Evolutionary conservation across 192 early-diverging fungal genomes (phyloP), one percentile per base, ranked within the genome.

Genomic region (Phycomyces blakesleeanus): DNA sequence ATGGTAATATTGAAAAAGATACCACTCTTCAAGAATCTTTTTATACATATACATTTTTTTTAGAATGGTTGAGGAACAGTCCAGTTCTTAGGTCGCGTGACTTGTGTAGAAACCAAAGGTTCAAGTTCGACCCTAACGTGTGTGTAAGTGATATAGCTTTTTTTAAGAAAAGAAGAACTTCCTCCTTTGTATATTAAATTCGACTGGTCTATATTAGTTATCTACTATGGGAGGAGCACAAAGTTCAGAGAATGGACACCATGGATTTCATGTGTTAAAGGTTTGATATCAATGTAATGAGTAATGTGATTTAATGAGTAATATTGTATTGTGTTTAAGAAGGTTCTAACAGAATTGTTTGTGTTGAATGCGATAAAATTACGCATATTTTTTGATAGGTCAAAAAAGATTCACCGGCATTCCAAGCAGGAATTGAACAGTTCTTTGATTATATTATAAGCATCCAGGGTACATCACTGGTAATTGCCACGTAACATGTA

Each of bases 401-500:
- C 53, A 74, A 81, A 37, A 80, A 82, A 34, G 78, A 81, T 62
- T 88, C 89, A 3, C 88, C 89, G 15, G 85, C 88, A 12, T 76
- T 81, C 49, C 67, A 55, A 12, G 83, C 81, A 57, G 88, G 88
- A 16, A 78, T 91, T 34, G 79, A 86, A 24, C 87, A 81, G 4
- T 90, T 90, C 64, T 91, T 91, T 67, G 89, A 91, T 66, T 91
- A 84, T 56, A 85, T 91, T 58, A 73, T 85, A 12, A 70, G 73
- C 10, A 73, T 86, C 24, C 84, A 90, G 44, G 87, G 84, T 18
- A 61, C 74, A 38, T 57, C 68, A 22, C 66, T 88, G 61, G 81
- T 80, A 76, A 55, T 34, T 34, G 29, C 29, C 29, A 34, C 14
- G 20, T 18, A 26, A 52, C n/a, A 34, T 34, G 3, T 34, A 34